Conservation (phyloP, 345 rosid genomes). For the Moricandia moricandioides region DNA sequence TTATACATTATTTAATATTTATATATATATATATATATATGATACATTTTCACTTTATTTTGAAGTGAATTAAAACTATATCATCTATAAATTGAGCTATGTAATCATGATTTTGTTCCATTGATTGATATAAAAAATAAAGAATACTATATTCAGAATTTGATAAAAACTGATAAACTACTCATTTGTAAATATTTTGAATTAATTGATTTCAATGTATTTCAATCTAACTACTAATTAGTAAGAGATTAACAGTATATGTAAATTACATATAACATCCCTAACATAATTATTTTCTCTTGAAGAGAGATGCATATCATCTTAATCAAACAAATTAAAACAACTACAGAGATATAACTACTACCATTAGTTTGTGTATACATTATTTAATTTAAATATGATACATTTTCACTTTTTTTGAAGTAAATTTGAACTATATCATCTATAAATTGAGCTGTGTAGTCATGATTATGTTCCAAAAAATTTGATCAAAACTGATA, state of each 20-base stretch:
- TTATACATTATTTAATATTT: neutral
- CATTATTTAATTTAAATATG: neutral
- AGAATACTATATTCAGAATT: neutral
- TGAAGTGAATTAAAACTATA: neutral
- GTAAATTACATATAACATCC: neutral
- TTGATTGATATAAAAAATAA: no score
- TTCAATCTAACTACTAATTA: neutral
- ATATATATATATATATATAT: neutral
- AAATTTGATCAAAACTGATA: neutral
- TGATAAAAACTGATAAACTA: neutral
- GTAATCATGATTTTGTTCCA: neutral
- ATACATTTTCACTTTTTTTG: neutral
- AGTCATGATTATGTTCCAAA: neutral
- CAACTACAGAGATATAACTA: neutral
- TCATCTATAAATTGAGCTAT: neutral
- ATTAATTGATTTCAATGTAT: neutral
- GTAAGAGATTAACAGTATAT: neutral
- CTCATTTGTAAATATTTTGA: neutral
- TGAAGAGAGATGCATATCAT: neutral
- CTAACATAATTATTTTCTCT: neutral
- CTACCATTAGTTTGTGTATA: neutral
- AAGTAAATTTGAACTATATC: neutral
- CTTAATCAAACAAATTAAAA: conserved; percentile 1
- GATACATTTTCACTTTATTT: neutral
- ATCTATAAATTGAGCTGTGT: neutral